Percentiles rank a stretch among this genome's conserved stretches.
These are phyloP conservation scores for Phytophthora tubulina DNA, from an alignment of 352 stramenopile genomes.

Conservation along the genomic window DNA sequence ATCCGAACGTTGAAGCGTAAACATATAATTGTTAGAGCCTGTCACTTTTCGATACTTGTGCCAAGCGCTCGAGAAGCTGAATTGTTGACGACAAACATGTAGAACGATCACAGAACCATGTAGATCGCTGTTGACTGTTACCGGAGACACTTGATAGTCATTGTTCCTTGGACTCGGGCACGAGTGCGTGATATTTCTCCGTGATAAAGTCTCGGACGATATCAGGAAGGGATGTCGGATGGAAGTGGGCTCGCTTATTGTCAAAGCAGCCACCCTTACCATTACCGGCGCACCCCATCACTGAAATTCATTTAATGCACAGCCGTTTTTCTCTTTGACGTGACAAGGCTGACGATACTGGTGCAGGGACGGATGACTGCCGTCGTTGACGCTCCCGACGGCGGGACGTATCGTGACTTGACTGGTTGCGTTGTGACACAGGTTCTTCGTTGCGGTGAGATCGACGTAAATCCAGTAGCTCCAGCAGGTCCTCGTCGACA, in stretches of 20 bases:
- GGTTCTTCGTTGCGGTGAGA: background rate
- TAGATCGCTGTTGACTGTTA: background rate
- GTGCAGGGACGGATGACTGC: background rate
- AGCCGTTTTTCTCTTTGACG: constrained; percentile 4
- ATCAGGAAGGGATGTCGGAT: background rate
- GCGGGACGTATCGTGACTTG: background rate
- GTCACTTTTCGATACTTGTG: no score
- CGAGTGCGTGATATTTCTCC: background rate
- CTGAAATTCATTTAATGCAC: constrained; percentile 14
- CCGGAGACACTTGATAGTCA: background rate
- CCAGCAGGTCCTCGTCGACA: constrained; percentile 10
- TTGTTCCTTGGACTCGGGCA: background rate
- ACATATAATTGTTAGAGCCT: no score
- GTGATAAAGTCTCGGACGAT: background rate
- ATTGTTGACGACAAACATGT: no score
- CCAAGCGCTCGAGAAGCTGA: no score
- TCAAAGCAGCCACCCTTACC: constrained; percentile 7
- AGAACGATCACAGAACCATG: no score
- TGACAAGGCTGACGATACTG: background rate
- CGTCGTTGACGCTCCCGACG: background rate
- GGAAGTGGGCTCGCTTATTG: constrained; percentile 15
- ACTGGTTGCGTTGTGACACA: background rate
- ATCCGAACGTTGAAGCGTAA: no score
- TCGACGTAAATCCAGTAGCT: constrained; percentile 8
- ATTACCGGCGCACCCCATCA: constrained; percentile 5